A percentile compares a stretch with the other conserved stretches of the same genome.
Evolutionary conservation across 768 basidiomycete genomes (phyloP).

Genomic region (Sarcodon sp.): DNA sequence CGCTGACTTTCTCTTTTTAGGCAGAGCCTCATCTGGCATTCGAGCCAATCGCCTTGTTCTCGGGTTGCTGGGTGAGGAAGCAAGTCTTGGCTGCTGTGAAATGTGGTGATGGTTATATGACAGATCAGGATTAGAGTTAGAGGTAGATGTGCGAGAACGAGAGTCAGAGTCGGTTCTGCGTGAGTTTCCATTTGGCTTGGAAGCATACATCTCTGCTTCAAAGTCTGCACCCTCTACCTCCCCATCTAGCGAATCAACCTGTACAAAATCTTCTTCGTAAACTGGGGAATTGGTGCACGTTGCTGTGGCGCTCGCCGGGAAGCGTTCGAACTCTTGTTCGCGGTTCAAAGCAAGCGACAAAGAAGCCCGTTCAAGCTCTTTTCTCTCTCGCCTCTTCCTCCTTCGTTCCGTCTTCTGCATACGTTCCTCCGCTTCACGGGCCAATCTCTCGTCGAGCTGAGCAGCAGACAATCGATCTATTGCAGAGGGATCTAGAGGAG

Average conservation of each 20-base stretch:
- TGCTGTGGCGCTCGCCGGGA: conserved; percentile 36
- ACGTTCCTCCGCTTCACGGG: conserved; percentile 26
- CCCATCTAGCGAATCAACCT: conserved; percentile 6
- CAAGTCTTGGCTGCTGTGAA: conserved; percentile 10
- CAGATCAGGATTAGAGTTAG: conserved; percentile 19
- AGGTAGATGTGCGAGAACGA: conserved; percentile 47
- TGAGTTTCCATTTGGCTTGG: conserved; percentile 15
- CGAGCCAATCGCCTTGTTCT: too few species aligned
- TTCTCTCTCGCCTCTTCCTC: conserved; percentile 29
- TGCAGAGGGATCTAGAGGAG: conserved; percentile 43
- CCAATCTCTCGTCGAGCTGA: conserved; percentile 18
- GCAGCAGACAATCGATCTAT: conserved; percentile 40
- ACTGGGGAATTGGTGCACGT: background rate
- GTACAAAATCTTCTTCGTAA: conserved; percentile 6
- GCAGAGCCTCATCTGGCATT: conserved; percentile 1
- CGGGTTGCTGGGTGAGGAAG: background rate
- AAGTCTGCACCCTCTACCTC: conserved; percentile 40
- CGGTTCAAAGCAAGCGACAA: conserved; percentile 20
- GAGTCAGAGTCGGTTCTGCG: conserved; percentile 40
- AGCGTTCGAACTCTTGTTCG: conserved; percentile 46
- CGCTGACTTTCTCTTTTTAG: conserved; percentile 10
- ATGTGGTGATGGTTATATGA: conserved; percentile 13
- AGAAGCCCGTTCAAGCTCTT: conserved; percentile 28
- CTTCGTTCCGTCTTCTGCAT: conserved; percentile 34
- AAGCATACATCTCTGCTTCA: conserved; percentile 41